A percentile compares a stretch with the other conserved stretches of the same genome.
phyloP scores from a whole-genome alignment of 345 rosid species.

The Erodium maritimum region DNA sequence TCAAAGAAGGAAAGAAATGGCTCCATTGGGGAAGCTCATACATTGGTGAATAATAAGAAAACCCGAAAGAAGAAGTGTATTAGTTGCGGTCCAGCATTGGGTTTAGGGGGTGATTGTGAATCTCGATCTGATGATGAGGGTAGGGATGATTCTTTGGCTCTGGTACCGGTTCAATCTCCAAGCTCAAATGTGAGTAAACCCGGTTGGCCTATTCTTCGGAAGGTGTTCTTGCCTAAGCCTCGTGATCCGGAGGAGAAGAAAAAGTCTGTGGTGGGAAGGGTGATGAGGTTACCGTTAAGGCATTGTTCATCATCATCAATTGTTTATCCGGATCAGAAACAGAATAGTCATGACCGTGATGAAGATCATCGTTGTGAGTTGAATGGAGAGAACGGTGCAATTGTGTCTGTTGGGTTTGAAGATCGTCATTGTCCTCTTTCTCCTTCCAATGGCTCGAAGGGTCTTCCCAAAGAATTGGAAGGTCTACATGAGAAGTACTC shows the following conservation, averaged over 20 bases:
- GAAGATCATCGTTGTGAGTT: conserved; percentile 25
- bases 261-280: conserved; percentile 33
- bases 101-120: conserved; percentile 6
- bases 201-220: conserved; percentile 55
- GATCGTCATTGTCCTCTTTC: conserved; percentile 28
- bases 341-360: conserved; percentile 15
- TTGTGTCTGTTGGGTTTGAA: conserved; percentile 33
- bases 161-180: conserved; percentile 31
- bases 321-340: conserved; percentile 58
- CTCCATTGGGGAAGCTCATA: not conserved
- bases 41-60: not conserved
- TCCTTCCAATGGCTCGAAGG: conserved; percentile 21
- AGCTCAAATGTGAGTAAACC: conserved; percentile 19
- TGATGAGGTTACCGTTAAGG: conserved; percentile 33
- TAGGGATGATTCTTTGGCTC: conserved; percentile 36
- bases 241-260: conserved; percentile 30
- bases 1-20: not conserved
- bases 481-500: conserved; percentile 58
- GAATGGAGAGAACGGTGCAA: conserved; percentile 46
- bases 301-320: conserved; percentile 33
- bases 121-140: conserved; percentile 3
- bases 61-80: conserved; percentile 5
- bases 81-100: conserved; percentile 1
- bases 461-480: conserved; percentile 49
- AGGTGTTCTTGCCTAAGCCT: conserved; percentile 23